Evolutionary conservation across 2,329 filamentous ascomycete genomes (phyloP).

Genomic region (Piedraia hortae): DNA sequence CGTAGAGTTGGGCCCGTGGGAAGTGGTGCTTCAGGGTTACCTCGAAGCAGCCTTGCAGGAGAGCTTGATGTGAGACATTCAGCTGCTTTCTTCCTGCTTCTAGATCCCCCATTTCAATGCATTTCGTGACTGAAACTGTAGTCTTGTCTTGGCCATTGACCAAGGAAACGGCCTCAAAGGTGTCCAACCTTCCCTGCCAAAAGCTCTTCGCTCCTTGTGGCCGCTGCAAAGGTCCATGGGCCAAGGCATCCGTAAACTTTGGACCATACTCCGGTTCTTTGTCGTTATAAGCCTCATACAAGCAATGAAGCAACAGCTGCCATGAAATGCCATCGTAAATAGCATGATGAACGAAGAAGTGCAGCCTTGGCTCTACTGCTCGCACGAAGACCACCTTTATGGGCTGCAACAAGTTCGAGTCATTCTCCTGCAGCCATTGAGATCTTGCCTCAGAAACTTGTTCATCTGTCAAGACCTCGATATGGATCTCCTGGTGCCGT

Average conservation of each 20-base stretch:
- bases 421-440: slow-evolving; percentile 29
- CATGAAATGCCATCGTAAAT: slow-evolving; percentile 70
- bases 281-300: slow-evolving; percentile 25
- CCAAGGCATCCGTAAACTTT: slow-evolving; percentile 37
- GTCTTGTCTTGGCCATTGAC: background rate
- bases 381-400: slow-evolving; percentile 23
- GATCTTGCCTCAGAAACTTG: slow-evolving; percentile 16
- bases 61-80: slow-evolving; percentile 49
- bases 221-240: slow-evolving; percentile 36
- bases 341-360: slow-evolving; percentile 54
- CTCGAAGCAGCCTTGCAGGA: slow-evolving; percentile 51
- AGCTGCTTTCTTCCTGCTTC: slow-evolving; percentile 26
- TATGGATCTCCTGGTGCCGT: slow-evolving; percentile 9
- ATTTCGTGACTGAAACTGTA: background rate
- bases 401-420: slow-evolving; percentile 21
- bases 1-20: slow-evolving; percentile 27
- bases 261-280: slow-evolving; percentile 15
- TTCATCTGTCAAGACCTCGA: slow-evolving; percentile 13
- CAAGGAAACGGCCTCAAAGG: slow-evolving; percentile 6
- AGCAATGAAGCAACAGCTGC: slow-evolving; percentile 32
- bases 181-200: slow-evolving; percentile 33
- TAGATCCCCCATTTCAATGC: background rate
- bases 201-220: slow-evolving; percentile 28
- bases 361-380: slow-evolving; percentile 17
- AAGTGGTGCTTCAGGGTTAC: slow-evolving; percentile 29